Conservation (phyloP, 768 basidiomycete genomes). For the Boletus vermiculosoides region DNA sequence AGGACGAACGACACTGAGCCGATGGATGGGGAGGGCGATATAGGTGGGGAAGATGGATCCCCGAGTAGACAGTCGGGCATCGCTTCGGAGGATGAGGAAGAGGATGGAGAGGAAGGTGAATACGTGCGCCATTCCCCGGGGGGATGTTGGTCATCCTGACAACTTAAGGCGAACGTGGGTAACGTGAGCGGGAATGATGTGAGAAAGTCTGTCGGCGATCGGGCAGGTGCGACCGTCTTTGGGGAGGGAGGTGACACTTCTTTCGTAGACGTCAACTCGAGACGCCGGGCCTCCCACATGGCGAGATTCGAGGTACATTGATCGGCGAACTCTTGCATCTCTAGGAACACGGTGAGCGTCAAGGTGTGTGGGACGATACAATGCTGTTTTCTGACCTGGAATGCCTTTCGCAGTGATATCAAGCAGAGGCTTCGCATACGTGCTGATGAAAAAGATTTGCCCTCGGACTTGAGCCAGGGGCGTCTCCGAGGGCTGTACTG, state of each 20-base stretch:
- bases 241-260: slow-evolving; percentile 3
- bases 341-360: slow-evolving; percentile 36
- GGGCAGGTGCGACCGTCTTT: slow-evolving; percentile 26
- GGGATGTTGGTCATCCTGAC: slow-evolving; percentile 26
- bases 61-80: slow-evolving; percentile 21
- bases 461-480: slow-evolving; percentile 69
- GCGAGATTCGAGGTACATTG: slow-evolving; percentile 69
- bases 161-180: slow-evolving; percentile 39
- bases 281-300: slow-evolving; percentile 60
- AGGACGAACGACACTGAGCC: slow-evolving; percentile 27
- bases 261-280: slow-evolving; percentile 34
- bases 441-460: slow-evolving; percentile 86
- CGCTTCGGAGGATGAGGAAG: slow-evolving; percentile 31
- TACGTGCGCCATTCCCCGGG: slow-evolving; percentile 27
- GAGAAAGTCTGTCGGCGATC: slow-evolving; percentile 44
- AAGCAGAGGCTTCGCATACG: slow-evolving; percentile 82
- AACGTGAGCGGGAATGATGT: slow-evolving; percentile 59
- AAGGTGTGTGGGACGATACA: not conserved
- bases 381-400: slow-evolving; percentile 51
- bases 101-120: slow-evolving; percentile 30
- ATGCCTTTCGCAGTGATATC: slow-evolving; percentile 70
- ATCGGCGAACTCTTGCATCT: slow-evolving; percentile 63
- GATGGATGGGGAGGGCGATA: slow-evolving; percentile 30
- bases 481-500: slow-evolving; percentile 46
- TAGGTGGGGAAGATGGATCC: slow-evolving; percentile 27